These are phyloP conservation scores for Stemphylium lycopersici DNA, from an alignment of 2,329 filamentous ascomycete genomes.

Conservation along the genomic window DNA sequence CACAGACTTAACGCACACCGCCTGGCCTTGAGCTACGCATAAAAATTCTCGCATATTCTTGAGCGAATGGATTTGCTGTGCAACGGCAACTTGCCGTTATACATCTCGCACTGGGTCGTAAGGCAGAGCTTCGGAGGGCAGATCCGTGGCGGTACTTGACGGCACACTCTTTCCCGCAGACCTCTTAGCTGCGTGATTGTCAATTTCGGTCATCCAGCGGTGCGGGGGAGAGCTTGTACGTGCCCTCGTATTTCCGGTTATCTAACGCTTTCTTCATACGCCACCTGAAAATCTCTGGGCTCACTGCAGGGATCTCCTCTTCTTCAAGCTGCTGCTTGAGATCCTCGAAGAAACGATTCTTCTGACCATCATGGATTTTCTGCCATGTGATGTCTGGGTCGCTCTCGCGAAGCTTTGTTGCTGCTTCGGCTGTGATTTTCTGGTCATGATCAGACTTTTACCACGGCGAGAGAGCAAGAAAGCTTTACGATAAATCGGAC, in stretches of 20 bases:
- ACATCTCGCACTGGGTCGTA: slow-evolving; percentile 1
- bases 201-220: not conserved
- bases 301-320: not conserved
- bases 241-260: not conserved
- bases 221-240: not conserved
- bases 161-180: not conserved
- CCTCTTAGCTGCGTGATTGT: not conserved
- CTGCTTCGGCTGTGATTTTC: not conserved
- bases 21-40: no score
- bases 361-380: not conserved
- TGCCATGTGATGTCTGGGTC: not conserved
- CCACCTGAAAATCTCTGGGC: not conserved
- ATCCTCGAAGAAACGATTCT: not conserved
- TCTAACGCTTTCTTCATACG: not conserved
- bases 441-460: not conserved
- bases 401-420: not conserved
- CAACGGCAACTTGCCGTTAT: not conserved
- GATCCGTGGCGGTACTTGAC: not conserved
- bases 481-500: not conserved
- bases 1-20: not conserved
- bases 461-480: not conserved
- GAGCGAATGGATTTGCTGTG: no score
- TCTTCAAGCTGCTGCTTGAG: not conserved
- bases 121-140: not conserved
- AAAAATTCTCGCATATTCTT: no score